Evolutionary conservation across 1,284 basidiomycete genomes (phyloP).

Genomic region (Anthracocystis setariae): DNA sequence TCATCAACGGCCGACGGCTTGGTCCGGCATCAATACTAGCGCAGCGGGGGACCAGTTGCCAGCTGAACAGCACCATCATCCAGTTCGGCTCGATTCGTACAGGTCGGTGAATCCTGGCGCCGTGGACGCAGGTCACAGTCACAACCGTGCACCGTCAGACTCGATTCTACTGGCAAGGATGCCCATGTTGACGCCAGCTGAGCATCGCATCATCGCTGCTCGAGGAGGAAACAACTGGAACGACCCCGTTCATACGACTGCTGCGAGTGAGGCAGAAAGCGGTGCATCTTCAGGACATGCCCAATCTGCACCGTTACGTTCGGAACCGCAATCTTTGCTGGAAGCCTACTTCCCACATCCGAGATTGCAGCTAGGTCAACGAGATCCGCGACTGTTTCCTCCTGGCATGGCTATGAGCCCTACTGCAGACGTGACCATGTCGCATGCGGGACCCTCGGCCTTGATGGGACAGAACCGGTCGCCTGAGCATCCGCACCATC

Average conservation of each 20-base stretch:
- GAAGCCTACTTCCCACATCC: conserved; percentile 4
- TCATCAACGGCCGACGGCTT: not conserved
- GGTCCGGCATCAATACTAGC: not conserved
- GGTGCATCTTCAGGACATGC: not conserved
- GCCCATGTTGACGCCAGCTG: conserved; percentile 11
- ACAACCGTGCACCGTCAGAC: conserved; percentile 13
- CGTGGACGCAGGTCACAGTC: not conserved
- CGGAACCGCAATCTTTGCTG: not conserved
- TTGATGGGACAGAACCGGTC: not conserved
- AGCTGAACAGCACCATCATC: not conserved
- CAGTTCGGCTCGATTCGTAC: not conserved
- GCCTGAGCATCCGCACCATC: not conserved
- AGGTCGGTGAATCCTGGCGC: conserved; percentile 1
- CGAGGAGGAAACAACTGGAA: not conserved
- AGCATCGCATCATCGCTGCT: conserved; percentile 11
- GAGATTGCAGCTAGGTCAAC: not conserved
- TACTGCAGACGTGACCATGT: not conserved
- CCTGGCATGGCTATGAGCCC: not conserved
- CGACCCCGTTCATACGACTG: not conserved
- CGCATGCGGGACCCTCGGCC: not conserved
- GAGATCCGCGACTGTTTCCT: conserved; percentile 1
- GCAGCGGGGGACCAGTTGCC: not conserved
- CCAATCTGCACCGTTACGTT: not conserved
- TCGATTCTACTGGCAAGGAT: conserved; percentile 8
- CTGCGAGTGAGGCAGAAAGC: not conserved